Evolutionary conservation across 768 basidiomycete species (phyloP), one percentile per base, ranked within the genome.

Genomic region (Coprinopsis cinerea): DNA sequence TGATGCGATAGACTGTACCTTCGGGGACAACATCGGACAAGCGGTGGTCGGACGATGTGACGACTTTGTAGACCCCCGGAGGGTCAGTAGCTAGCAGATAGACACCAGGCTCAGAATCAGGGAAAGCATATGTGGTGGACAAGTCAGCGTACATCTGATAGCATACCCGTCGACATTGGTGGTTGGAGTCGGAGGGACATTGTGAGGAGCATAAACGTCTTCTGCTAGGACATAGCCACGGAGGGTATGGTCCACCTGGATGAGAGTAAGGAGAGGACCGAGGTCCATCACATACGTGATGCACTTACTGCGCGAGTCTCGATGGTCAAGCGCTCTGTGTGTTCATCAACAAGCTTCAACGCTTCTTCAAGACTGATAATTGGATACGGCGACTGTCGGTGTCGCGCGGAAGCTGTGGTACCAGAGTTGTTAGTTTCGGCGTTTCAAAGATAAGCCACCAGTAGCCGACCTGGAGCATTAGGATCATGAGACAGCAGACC

Each of bases 111-210:
- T 27, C 34, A 20, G 35, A 18, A 17, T 54, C 25, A 10, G 24
- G 43, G 44, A 5, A 51, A 37, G n/a, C 20, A 26, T 43, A 2
- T 27, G 51, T 15, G 27, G 20, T 28, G 37, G 17, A 27, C 11
- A 37, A 39, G 18, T 39, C 11, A n/a, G 28, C 77, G 53, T 58
- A 88, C 88, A 81, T 51, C 79, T 72, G 1, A 93, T 64, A 3
- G 92, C 92, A 60, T 95, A 95, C 0, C 92, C 92, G 62, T 94
- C 92, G 10, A 92, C 90, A 55, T 81, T 93, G 4, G 92, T 92
- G 1, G 88, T 89, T 15, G 70, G 63, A 1, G 75, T 75, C 2
- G 63, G 61, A 2, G 92, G 92, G 0, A 88, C 75, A 57, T 88
- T 70, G 26, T 76, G 71, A 1, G 78, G 68, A 3, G 89, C 82